Base-by-base conservation (phyloP, 192 early-diverging fungal species). In the Coemansia sp. region DNA sequence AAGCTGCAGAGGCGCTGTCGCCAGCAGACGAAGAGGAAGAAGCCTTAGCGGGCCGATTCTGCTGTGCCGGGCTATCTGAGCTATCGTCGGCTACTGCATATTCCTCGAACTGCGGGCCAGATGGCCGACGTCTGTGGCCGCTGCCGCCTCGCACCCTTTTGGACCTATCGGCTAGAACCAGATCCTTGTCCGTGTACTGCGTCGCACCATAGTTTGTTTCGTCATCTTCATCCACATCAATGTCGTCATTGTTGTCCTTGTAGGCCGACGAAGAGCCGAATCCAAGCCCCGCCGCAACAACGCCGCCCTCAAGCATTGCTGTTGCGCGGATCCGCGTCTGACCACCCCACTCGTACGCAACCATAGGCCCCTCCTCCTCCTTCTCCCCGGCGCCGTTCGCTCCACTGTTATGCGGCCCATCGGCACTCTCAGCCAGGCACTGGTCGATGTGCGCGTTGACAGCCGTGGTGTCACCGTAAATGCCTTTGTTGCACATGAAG, bases 261-360 rank as follows among this genome's bases (percentile, higher is more conserved):
- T 89, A 77, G 26, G 82, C 78, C 18, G 60, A 64, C 24, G 84
- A 62, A 16, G 76, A 66, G 6, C 71, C 69, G 46, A 18, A 44
- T 8, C 73, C 59, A n/a, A 66, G 36, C 9, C 53, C 64, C 44
- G 66, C 60, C 1, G 68, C 64, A 53, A 66, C 51, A 15, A 69
- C 51, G 4, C 92, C 90, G 39, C 93, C 94, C 67, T 95, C 91
- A 66, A 94, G 75, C 76, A 96, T 78, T 0, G 94, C 85, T 0
- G 93, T 91, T 4, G 89, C 91, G 8, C 94, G 85, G 14, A 96
- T 85, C 5, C 94, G 87, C 5, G 84, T 86, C 73, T 93, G 87
- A 2, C 94, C 94, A 1, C 88, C 91, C 92, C 93, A 94, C 35
- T 85, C 88, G 44, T 96, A 95, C 64, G 90, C 88, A 34, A 93